Evolutionary conservation across 2,329 filamentous ascomycete genomes (phyloP), one percentile per base, ranked within the genome.

Genomic region (Calonectria pauciramosa): DNA sequence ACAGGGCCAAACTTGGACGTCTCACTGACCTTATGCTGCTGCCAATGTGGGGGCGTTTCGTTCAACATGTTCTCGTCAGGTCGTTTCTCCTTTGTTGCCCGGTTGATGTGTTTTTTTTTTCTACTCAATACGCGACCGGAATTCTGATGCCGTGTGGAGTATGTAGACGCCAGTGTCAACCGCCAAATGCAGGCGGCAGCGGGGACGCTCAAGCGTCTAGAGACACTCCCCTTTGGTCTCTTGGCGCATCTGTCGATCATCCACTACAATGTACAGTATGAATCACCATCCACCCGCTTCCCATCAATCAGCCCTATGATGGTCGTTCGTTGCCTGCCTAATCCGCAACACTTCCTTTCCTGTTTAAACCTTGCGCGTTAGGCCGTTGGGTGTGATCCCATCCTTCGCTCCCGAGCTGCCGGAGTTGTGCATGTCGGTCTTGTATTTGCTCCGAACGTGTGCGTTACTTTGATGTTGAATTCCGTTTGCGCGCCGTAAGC

Each of bases 21-120:
- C 56, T 41, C 34, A 28, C 56, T 30, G 56, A 13, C 56, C 56
- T 26, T 13, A 41, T 20, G 36, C n/a, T 20, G 20, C 14, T 41
- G 23, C 30, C 56, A 60, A 11, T 26, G 34, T 28, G 56, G n/a
- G 2, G 56, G 14, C n/a, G 36, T 38, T 63, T 41, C 36, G 23
- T 63, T 38, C 56, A 20, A 6, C n/a, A 44, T 30, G 60, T 49
- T 65, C 41, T n/a, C 26, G n/a, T 64, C 60, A 7, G 18, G 38
- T 44, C 36, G 30, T 41, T 18, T 18, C 28, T 18, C 13, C 7
- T 32, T 26, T 47, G 60, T 49, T 65, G 60, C 60, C 28, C 8
- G 28, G 60, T 65, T 65, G 60, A 28, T 65, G 60, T n/a, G n/a
- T n/a, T n/a, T 41, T 65, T 63, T 63, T 38, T 63, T 18, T 14